These are phyloP conservation scores for Geosmithia putterillii DNA, from an alignment of 2,329 filamentous ascomycete genomes.

Conservation along the genomic window DNA sequence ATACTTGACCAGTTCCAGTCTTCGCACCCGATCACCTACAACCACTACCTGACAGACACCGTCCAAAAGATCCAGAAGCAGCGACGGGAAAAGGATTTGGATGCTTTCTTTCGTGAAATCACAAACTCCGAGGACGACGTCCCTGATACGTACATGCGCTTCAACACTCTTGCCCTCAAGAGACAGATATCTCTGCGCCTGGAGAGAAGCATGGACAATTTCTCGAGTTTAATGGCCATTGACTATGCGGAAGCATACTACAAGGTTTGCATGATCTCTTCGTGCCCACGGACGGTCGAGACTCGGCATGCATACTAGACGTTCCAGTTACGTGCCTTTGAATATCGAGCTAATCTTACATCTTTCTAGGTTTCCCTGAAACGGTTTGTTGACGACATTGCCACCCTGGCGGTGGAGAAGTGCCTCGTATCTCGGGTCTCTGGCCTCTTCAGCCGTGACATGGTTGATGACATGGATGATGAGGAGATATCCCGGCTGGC, in stretches of 20 bases:
- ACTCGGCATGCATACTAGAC: background rate
- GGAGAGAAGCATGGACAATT: constrained; percentile 17
- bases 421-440: constrained; percentile 14
- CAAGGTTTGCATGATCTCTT: constrained; percentile 8
- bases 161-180: background rate
- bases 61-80: constrained; percentile 16
- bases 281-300: no score
- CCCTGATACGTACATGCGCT: background rate
- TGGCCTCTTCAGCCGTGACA: constrained; percentile 7
- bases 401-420: constrained; percentile 15
- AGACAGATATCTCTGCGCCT: constrained; percentile 6
- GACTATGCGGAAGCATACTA: constrained; percentile 25
- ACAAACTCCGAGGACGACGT: background rate
- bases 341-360: background rate
- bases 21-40: constrained; percentile 38
- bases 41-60: constrained; percentile 28
- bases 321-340: no score
- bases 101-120: background rate
- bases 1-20: constrained; percentile 30
- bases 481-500: constrained; percentile 5
- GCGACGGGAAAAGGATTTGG: constrained; percentile 6
- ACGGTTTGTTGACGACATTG: constrained; percentile 18
- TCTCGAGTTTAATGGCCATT: constrained; percentile 16
- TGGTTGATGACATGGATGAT: constrained; percentile 6
- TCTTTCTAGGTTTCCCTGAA: constrained; percentile 12